A percentile compares a stretch with the other conserved stretches of the same genome.
Evolutionary conservation across 495 filamentous ascomycete genomes (phyloP).

Genomic region (Cairneyella variabilis): DNA sequence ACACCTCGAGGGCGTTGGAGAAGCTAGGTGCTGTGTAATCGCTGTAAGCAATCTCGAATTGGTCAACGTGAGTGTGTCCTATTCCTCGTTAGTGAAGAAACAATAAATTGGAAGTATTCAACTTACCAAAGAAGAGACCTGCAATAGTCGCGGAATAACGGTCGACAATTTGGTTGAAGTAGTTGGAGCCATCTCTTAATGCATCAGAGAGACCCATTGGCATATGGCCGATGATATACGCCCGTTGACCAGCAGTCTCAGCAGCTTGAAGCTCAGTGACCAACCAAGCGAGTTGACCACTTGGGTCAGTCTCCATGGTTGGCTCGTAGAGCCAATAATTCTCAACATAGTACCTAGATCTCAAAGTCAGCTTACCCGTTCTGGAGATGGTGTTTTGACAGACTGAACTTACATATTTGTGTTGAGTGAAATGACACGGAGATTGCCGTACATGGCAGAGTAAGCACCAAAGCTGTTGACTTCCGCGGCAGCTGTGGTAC

Average conservation of each 20-base stretch:
- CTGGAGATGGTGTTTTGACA: too few relatives aligned
- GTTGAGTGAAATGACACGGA: slow-evolving; percentile 53
- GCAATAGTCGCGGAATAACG: slow-evolving; percentile 50
- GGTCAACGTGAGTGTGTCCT: slow-evolving; percentile 49
- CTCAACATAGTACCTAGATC: slow-evolving; percentile 49
- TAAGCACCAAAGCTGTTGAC: slow-evolving; percentile 45
- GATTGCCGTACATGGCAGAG: slow-evolving; percentile 35
- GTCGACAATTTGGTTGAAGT: slow-evolving; percentile 49
- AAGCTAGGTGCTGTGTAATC: slow-evolving; percentile 33
- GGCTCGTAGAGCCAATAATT: slow-evolving; percentile 50
- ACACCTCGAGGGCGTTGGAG: slow-evolving; percentile 38
- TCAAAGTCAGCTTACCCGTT: too few relatives aligned
- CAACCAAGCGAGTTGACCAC: slow-evolving; percentile 45
- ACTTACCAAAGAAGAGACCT: slow-evolving; percentile 45
- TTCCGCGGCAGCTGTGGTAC: slow-evolving; percentile 27
- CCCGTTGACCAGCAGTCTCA: slow-evolving; percentile 43
- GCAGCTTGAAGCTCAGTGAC: slow-evolving; percentile 45
- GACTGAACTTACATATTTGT: too few relatives aligned
- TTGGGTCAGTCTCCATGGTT: slow-evolving; percentile 45
- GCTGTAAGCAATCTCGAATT: slow-evolving; percentile 50
- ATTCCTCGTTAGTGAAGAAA: slow-evolving; percentile 19
- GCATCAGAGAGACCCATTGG: slow-evolving; percentile 41
- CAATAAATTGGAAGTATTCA: background rate
- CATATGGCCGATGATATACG: slow-evolving; percentile 51
- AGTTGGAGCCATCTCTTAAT: slow-evolving; percentile 47